Evolutionary conservation across 2,329 filamentous ascomycete genomes (phyloP).

Genomic region (Colletotrichum costaricense): DNA sequence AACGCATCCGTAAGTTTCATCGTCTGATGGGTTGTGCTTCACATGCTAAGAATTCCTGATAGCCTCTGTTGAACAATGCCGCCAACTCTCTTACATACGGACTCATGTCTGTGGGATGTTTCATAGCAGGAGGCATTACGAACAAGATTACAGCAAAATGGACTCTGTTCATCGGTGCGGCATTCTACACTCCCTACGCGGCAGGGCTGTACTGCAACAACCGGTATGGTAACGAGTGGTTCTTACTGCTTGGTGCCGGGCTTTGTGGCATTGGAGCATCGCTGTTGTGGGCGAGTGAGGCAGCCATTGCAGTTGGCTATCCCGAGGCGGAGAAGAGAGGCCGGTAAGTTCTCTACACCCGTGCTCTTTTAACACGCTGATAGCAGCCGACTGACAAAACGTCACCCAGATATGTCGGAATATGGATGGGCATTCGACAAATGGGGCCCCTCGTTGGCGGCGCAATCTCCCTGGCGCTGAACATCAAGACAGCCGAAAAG

Average conservation of each 20-base stretch:
- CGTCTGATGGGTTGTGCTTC: too few relatives aligned
- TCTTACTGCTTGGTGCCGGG: conserved; percentile 54
- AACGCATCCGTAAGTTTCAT: conserved; percentile 12
- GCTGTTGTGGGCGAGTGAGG: conserved; percentile 50
- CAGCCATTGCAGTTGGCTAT: conserved; percentile 64
- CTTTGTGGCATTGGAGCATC: conserved; percentile 52
- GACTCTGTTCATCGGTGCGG: conserved; percentile 53
- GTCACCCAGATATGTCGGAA: conserved; percentile 13
- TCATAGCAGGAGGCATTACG: conserved; percentile 28
- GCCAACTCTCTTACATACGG: conserved; percentile 26
- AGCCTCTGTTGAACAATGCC: conserved; percentile 24
- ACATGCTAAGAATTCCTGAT: background rate
- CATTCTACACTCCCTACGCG: conserved; percentile 56
- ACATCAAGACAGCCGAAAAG: conserved; percentile 48
- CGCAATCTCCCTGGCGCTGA: conserved; percentile 61
- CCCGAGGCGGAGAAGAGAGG: conserved; percentile 74
- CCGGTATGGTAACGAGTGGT: conserved; percentile 54
- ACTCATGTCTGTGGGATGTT: conserved; percentile 31
- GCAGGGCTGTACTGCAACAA: conserved; percentile 57
- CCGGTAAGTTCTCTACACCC: background rate
- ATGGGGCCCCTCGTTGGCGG: conserved; percentile 54
- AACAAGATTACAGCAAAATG: conserved; percentile 41
- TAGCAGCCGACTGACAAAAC: background rate
- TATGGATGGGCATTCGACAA: conserved; percentile 30
- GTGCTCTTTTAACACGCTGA: accelerated